Conservation (phyloP, 345 rosid species). For the Psidium friedrichsthalianum region DNA sequence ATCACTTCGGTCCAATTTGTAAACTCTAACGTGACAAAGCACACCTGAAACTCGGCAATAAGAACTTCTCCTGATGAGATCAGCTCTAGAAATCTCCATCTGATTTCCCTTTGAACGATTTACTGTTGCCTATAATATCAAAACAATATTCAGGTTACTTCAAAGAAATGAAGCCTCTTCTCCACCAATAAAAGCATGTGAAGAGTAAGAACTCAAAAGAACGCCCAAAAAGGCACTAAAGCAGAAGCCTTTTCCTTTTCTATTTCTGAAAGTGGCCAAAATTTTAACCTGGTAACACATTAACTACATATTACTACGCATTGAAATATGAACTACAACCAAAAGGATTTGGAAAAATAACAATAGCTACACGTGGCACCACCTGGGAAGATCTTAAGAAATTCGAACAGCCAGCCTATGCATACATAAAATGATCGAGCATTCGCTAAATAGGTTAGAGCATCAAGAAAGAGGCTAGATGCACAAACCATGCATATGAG, state of each 20-base stretch:
- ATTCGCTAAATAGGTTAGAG: not conserved
- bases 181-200: not conserved
- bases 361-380: not conserved
- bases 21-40: not conserved
- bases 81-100: conserved; percentile 72
- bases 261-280: not conserved
- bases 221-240: not conserved
- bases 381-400: not conserved
- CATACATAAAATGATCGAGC: not conserved
- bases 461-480: not conserved
- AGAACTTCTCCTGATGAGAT: conserved; percentile 75
- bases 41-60: conserved; percentile 88
- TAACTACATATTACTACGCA: not conserved
- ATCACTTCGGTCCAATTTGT: not conserved
- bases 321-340: not conserved
- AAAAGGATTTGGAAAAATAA: not conserved
- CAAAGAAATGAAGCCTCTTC: not conserved
- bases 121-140: conserved; percentile 51
- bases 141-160: not conserved
- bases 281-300: not conserved
- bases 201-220: not conserved
- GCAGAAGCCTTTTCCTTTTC: not conserved
- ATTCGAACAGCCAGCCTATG: not conserved
- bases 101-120: conserved; percentile 84
- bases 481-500: not conserved